A percentile compares a stretch with the other conserved stretches of the same genome.
Conservation (phyloP, 1,284 basidiomycete species). For the Puccinia horiana region DNA sequence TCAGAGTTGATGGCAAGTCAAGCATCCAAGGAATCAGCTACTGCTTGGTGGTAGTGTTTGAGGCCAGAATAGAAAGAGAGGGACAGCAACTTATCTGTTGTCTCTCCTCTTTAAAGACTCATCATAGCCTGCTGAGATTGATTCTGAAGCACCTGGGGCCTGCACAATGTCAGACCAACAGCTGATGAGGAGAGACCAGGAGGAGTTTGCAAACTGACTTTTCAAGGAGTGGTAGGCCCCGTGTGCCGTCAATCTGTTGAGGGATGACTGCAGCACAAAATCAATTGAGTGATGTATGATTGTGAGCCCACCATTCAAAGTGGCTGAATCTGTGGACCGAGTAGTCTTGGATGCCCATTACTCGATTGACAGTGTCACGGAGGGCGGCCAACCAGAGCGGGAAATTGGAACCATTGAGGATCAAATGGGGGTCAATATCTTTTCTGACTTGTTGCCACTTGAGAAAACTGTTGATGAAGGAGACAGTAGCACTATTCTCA, state of each 20-base stretch:
- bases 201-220: neutral
- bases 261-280: neutral
- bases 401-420: neutral
- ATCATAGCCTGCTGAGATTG: neutral
- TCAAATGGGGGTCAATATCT: neutral
- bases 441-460: neutral
- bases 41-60: neutral
- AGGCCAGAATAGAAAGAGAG: neutral
- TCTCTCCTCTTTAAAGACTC: neutral
- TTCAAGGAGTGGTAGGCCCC: slow-evolving; percentile 1
- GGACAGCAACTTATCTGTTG: neutral
- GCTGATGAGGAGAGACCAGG: neutral
- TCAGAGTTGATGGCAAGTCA: neutral
- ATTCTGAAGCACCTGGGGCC: neutral
- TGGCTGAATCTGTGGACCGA: neutral
- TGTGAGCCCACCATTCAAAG: neutral
- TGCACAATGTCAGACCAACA: neutral
- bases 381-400: neutral
- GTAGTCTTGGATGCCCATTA: neutral
- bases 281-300: neutral
- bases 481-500: no score
- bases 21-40: neutral
- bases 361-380: neutral
- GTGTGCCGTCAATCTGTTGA: neutral
- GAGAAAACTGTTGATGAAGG: neutral